These are phyloP conservation scores for Carpinus viminea DNA, from an alignment of 306 rosid species.

Conservation along the genomic window DNA sequence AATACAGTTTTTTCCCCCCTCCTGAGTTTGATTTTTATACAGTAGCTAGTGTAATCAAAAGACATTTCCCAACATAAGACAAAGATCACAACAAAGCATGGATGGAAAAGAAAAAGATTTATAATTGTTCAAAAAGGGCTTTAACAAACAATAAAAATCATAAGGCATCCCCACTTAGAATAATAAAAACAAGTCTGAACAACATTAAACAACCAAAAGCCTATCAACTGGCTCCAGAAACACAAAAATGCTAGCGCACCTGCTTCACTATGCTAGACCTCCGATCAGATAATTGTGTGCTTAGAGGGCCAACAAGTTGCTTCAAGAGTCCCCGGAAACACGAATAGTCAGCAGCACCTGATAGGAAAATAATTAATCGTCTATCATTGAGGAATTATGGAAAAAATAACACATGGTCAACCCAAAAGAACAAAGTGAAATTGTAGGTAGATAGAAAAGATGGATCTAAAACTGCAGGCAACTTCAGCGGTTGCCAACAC, in stretches of 20 bases:
- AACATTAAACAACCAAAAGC: neutral
- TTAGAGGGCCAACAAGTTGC: slow-evolving; percentile 93
- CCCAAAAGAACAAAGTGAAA: neutral
- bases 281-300: slow-evolving; percentile 89
- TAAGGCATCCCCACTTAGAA: neutral
- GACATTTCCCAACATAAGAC: neutral
- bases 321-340: slow-evolving; percentile 83
- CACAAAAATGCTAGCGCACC: slow-evolving; percentile 44
- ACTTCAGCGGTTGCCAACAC: neutral
- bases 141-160: neutral
- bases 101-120: neutral
- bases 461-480: neutral
- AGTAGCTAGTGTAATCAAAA: neutral
- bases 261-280: slow-evolving; percentile 98
- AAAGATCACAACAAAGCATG: neutral
- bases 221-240: slow-evolving; percentile 19
- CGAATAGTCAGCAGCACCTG: slow-evolving; percentile 94
- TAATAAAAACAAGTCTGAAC: neutral
- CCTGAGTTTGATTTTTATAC: neutral
- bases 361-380: slow-evolving; percentile 22
- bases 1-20: neutral
- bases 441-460: neutral
- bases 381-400: neutral
- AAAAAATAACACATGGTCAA: neutral
- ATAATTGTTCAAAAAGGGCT: neutral